phyloP scores from a whole-genome alignment of 768 basidiomycete species.

The Cystobasidium onofrii region DNA sequence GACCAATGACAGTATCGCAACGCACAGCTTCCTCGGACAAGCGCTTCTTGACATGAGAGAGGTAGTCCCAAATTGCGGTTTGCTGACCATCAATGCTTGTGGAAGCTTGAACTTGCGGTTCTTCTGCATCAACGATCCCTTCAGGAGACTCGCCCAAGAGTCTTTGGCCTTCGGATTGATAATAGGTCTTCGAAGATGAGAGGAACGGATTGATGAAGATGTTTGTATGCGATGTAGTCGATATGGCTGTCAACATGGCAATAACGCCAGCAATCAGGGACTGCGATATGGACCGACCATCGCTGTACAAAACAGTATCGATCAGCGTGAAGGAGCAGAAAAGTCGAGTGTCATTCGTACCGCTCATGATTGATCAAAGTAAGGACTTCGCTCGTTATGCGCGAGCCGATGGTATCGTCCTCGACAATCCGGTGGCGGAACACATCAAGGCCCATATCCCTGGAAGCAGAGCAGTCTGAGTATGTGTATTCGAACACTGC shows the following conservation, averaged over 20 bases:
- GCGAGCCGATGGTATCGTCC: slow-evolving; percentile 49
- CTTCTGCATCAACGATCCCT: background rate
- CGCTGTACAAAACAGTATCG: slow-evolving; percentile 54
- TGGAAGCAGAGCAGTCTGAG: slow-evolving; percentile 30
- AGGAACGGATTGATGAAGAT: slow-evolving; percentile 76
- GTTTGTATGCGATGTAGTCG: slow-evolving; percentile 59
- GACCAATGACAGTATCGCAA: slow-evolving; percentile 28
- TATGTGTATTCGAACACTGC: too few relatives aligned
- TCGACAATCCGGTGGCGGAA: slow-evolving; percentile 55
- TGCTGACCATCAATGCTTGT: background rate
- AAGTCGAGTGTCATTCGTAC: too few relatives aligned
- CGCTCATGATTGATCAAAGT: slow-evolving; percentile 58
- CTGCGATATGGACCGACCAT: slow-evolving; percentile 80
- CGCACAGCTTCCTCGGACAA: slow-evolving; percentile 65
- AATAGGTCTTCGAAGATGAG: slow-evolving; percentile 65
- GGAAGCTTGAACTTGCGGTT: background rate
- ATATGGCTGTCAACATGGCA: slow-evolving; percentile 36
- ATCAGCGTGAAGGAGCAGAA: too few relatives aligned
- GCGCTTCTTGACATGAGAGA: slow-evolving; percentile 61
- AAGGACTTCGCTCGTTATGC: slow-evolving; percentile 50
- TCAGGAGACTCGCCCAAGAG: slow-evolving; percentile 58
- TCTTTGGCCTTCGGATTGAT: slow-evolving; percentile 61
- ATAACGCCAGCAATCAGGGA: slow-evolving; percentile 63
- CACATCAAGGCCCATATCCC: slow-evolving; percentile 54
- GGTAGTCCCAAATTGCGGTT: slow-evolving; percentile 33